Evolutionary conservation across 495 filamentous ascomycete species (phyloP).

Genomic region (Ascobolus immersus): DNA sequence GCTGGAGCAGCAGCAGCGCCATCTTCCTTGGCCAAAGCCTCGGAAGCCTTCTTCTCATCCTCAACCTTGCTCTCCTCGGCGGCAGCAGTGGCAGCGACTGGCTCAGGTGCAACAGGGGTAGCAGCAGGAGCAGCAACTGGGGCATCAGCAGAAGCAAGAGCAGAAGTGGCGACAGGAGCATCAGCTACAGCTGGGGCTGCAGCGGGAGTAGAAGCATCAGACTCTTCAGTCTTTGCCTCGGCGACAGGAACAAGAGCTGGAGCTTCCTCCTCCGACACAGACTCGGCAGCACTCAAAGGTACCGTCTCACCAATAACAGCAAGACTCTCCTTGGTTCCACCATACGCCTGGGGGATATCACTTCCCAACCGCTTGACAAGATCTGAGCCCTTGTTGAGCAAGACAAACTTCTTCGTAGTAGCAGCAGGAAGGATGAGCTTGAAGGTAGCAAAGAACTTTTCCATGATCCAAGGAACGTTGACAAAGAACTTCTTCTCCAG

Average conservation of each 20-base stretch:
- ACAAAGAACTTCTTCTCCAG: conserved; percentile 79
- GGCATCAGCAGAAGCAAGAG: neutral
- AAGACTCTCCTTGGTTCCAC: conserved; percentile 35
- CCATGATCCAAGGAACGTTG: conserved; percentile 70
- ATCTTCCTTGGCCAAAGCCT: too few relatives aligned
- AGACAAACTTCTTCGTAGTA: conserved; percentile 65
- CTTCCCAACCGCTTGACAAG: conserved; percentile 41
- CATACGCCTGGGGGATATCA: conserved; percentile 38
- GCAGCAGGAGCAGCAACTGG: neutral
- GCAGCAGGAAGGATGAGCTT: conserved; percentile 54
- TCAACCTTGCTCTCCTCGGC: too few relatives aligned
- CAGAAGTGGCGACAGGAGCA: neutral
- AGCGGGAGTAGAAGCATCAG: neutral
- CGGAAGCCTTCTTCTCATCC: too few relatives aligned
- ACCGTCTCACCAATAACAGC: conserved; percentile 7
- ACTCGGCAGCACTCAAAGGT: conserved; percentile 1
- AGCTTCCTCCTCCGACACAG: neutral
- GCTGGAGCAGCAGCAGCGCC: too few relatives aligned
- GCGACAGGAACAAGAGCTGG: conserved; percentile 4
- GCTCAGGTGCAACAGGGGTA: neutral
- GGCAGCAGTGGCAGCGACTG: too few relatives aligned
- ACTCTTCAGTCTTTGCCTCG: conserved; percentile 4
- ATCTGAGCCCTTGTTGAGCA: conserved; percentile 47
- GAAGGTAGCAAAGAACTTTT: conserved; percentile 56
- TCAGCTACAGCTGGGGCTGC: neutral